Evolutionary conservation across 116 monocot species (phyloP).

Genomic region (Papilionanthe hybrid): DNA sequence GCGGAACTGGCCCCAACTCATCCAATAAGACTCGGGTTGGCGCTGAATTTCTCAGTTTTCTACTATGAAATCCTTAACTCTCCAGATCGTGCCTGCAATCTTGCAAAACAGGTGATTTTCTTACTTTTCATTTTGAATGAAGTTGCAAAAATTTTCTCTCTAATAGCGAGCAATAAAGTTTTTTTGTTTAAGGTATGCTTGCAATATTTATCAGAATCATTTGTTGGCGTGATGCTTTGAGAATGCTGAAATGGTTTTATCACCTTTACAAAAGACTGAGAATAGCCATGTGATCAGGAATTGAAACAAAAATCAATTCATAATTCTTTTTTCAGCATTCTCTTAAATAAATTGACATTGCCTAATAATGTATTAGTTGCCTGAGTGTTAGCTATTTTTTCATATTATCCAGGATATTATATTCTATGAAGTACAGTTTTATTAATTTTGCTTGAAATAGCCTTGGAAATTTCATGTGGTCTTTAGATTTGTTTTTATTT

Average conservation of each 20-base stretch:
- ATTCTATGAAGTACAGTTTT: not conserved
- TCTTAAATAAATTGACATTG: not conserved
- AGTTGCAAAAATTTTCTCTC: not conserved
- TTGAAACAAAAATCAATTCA: too few species aligned
- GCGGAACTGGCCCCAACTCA: constrained; percentile 53
- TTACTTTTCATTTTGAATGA: not conserved
- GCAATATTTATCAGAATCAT: not conserved
- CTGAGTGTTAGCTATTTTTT: not conserved
- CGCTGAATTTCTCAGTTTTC: constrained; percentile 59
- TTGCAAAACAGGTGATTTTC: constrained; percentile 41
- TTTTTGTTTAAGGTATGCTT: not conserved
- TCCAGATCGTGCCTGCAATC: constrained; percentile 46
- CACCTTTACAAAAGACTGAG: not conserved
- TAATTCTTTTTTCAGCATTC: too few species aligned
- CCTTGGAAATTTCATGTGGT: not conserved
- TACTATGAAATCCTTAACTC: constrained; percentile 58
- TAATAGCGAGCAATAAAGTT: not conserved
- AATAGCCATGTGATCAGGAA: too few species aligned
- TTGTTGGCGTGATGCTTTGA: not conserved
- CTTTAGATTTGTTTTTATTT: too few species aligned
- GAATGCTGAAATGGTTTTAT: not conserved
- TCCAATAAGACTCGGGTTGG: constrained; percentile 45
- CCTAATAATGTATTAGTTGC: not conserved
- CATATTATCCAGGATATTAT: too few species aligned
- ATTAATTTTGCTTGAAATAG: not conserved